Base-by-base conservation (phyloP, 176 grass and related monocot species). In the Eleusine indica region DNA sequence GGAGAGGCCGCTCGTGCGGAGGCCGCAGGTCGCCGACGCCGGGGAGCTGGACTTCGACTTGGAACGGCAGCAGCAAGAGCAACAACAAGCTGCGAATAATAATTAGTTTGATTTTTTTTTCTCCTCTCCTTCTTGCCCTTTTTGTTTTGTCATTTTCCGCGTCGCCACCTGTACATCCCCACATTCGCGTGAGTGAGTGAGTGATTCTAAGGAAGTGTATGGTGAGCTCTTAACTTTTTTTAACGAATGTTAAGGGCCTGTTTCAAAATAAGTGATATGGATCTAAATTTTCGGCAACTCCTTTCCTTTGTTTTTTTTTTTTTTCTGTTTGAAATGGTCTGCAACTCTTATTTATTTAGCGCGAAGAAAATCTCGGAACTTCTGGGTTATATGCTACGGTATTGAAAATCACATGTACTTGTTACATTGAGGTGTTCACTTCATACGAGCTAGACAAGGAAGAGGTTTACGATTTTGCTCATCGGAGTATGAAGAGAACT, bases 1-100 rank as follows among this genome's bases (percentile, higher is more conserved):
- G 71, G 87, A 92, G 80, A 76, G 87, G 57, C 83, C 90, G 43
- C 22, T 38, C 75, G 16, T 43, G 38, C 14, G 83, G 56, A 88
- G 82, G 68, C 51, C 35, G 2, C 86, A 71, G 47, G 71, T 37
- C 17, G 80, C 82, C 40, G 14, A 30, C 67, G 80, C 40, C 17
- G 54, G 70, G 42, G 86, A 88, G 58, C 47, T 85, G 21, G 51
- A 57, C 53, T 54, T 54, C 4, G 90, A 92, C 32, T 17, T 89
- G 79, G 90, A 92, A 38, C 82, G 90, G 9, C 83, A 86, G 79
- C 62, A 25, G 29, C 71, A 2, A 28, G 58, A 6, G 22, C 61
- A 64, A 64, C 25, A 68, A 19, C 62, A 68, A 8, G 46, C 80
- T 2, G 80, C 64, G 64, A 32, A 87, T 38, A 32, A 87, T 38